Evolutionary conservation across 768 basidiomycete genomes (phyloP).

Genomic region (Hypsizygus marmoreus): DNA sequence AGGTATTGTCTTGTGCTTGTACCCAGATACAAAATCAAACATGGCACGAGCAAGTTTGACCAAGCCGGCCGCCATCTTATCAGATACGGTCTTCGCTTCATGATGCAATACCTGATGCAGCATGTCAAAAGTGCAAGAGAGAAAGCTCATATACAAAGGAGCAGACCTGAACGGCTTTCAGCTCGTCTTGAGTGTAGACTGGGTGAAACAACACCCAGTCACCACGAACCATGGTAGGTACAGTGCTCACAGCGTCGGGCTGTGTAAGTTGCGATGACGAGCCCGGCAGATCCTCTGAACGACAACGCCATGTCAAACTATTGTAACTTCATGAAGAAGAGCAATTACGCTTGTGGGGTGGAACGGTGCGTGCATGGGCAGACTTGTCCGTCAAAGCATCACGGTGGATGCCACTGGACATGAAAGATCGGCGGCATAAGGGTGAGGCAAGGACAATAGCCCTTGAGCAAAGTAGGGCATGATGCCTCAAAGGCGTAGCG

Average conservation of each 20-base stretch:
- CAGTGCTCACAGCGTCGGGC: constrained; percentile 51
- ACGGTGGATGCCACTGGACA: constrained; percentile 9
- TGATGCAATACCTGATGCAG: constrained; percentile 64
- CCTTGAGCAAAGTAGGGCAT: constrained; percentile 8
- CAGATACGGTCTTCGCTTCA: constrained; percentile 63
- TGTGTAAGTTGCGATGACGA: constrained; percentile 34
- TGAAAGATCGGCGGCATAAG: constrained; percentile 18
- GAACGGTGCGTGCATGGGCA: constrained; percentile 18
- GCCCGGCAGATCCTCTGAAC: constrained; percentile 15
- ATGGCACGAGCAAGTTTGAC: constrained; percentile 60
- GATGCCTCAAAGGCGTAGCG: constrained; percentile 13
- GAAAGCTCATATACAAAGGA: constrained; percentile 1
- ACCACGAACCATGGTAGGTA: constrained; percentile 59
- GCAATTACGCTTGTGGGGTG: constrained; percentile 20
- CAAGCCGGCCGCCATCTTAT: constrained; percentile 70
- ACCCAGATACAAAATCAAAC: constrained; percentile 86
- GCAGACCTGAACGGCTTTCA: constrained; percentile 71
- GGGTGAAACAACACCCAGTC: constrained; percentile 96
- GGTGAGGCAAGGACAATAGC: constrained; percentile 10
- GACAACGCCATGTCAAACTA: not conserved
- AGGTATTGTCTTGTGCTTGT: constrained; percentile 74
- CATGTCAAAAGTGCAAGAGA: not conserved
- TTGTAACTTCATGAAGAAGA: not conserved
- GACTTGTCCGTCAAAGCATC: constrained; percentile 19
- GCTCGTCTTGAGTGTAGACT: constrained; percentile 77